These are phyloP conservation scores for Lactarius deliciosus DNA, from an alignment of 768 basidiomycete species.

Conservation along the genomic window DNA sequence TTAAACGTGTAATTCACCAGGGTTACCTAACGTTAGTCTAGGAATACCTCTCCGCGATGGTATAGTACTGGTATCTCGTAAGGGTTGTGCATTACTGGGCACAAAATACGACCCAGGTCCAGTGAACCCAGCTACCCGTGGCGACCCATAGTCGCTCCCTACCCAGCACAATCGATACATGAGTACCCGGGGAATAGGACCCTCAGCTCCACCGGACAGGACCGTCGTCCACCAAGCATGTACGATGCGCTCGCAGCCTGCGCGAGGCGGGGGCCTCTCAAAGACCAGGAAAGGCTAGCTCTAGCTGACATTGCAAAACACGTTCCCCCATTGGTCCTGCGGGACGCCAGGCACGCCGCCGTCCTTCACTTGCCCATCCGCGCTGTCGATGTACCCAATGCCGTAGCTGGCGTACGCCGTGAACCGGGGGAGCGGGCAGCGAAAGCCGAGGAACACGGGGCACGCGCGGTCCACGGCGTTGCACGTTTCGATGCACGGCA, in stretches of 20 bases:
- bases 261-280: neutral
- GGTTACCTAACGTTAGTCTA: neutral
- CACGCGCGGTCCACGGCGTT: slow-evolving; percentile 72
- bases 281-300: neutral
- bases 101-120: neutral
- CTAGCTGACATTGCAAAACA: slow-evolving; percentile 61
- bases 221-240: neutral
- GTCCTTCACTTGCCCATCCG: slow-evolving; percentile 45
- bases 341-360: slow-evolving; percentile 52
- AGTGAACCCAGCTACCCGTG: neutral
- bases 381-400: slow-evolving; percentile 68
- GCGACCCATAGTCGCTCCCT: neutral
- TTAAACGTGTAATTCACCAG: neutral
- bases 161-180: neutral
- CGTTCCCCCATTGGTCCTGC: slow-evolving; percentile 71
- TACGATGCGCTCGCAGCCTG: neutral
- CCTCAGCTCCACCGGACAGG: neutral
- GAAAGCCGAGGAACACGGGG: slow-evolving; percentile 68
- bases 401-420: slow-evolving; percentile 73
- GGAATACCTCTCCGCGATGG: neutral
- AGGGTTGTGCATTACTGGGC: neutral
- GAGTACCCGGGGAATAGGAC: neutral
- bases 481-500: slow-evolving; percentile 83
- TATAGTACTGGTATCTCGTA: neutral
- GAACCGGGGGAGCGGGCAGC: slow-evolving; percentile 60